phyloP scores from a whole-genome alignment of 1,284 basidiomycete species.

The Porphyrellus sp. region DNA sequence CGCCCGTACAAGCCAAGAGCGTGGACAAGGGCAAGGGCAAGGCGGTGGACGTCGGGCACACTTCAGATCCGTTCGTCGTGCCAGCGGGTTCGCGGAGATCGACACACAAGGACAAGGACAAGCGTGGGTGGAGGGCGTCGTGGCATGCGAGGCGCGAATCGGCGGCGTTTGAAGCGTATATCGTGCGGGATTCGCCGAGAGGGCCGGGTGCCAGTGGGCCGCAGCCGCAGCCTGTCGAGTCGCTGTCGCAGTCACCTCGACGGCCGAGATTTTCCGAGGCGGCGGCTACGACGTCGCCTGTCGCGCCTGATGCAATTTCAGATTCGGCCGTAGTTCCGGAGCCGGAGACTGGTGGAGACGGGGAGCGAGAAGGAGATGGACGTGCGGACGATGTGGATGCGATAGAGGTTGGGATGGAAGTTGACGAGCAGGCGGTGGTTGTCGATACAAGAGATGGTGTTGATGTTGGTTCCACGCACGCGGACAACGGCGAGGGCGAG shows the following conservation, averaged over 20 bases:
- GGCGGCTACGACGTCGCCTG: not conserved
- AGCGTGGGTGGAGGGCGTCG: not conserved
- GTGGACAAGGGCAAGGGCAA: not conserved
- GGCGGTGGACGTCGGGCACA: not conserved
- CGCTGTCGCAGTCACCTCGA: not conserved
- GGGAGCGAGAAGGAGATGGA: not conserved
- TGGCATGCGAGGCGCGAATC: slow-evolving; percentile 12
- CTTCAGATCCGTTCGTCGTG: too few species aligned
- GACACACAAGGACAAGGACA: not conserved
- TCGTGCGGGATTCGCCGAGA: slow-evolving; percentile 14
- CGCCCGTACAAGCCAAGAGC: slow-evolving; percentile 11
- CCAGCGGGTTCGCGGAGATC: too few species aligned
- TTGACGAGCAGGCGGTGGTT: not conserved
- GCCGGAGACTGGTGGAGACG: not conserved
- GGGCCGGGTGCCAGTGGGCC: too few species aligned
- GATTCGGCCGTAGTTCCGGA: too few species aligned
- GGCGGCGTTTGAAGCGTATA: slow-evolving; percentile 19
- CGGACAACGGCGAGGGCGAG: not conserved
- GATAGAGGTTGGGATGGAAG: not conserved
- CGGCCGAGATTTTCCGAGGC: not conserved
- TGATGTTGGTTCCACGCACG: not conserved
- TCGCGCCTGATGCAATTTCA: not conserved
- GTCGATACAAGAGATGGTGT: too few species aligned
- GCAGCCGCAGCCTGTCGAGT: not conserved
- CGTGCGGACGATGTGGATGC: not conserved